phyloP scores from a whole-genome alignment of 768 basidiomycete species.

The Termitomyces bulborhizus region DNA sequence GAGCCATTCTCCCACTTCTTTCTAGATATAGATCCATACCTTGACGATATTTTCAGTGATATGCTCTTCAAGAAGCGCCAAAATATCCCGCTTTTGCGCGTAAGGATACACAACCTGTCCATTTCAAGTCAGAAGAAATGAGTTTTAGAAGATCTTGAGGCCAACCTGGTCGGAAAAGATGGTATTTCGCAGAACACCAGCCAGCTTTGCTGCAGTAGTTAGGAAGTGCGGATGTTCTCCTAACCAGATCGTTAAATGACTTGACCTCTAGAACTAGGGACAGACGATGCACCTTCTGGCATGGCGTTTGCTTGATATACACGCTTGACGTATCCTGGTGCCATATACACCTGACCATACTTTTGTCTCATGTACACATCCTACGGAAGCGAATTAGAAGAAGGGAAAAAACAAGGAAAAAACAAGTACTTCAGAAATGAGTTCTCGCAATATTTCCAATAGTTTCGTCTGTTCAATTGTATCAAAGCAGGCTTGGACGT shows the following conservation, averaged over 20 bases:
- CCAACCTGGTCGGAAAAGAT: slow-evolving; percentile 83
- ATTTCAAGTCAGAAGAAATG: background rate
- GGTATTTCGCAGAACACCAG: slow-evolving; percentile 59
- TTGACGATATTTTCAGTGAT: slow-evolving; percentile 92
- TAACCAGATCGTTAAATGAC: slow-evolving; percentile 20
- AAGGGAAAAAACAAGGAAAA: no score
- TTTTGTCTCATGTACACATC: slow-evolving; percentile 67
- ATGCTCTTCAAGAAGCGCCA: slow-evolving; percentile 80
- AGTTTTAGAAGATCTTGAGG: background rate
- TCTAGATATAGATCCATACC: slow-evolving; percentile 28
- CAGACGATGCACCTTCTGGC: slow-evolving; percentile 47
- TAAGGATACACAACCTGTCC: slow-evolving; percentile 39
- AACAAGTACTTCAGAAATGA: slow-evolving; percentile 64
- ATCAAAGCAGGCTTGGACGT: slow-evolving; percentile 95
- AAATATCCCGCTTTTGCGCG: slow-evolving; percentile 49
- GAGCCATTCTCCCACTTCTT: background rate
- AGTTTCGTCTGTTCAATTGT: slow-evolving; percentile 88
- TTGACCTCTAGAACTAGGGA: background rate
- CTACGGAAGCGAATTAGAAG: slow-evolving; percentile 26
- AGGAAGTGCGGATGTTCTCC: slow-evolving; percentile 77
- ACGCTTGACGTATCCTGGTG: slow-evolving; percentile 50
- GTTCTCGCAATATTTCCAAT: slow-evolving; percentile 62
- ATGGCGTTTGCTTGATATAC: slow-evolving; percentile 54
- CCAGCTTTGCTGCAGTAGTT: slow-evolving; percentile 61
- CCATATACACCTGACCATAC: slow-evolving; percentile 60